These are phyloP conservation scores for Daedalea quercina DNA, from an alignment of 768 basidiomycete species.

Conservation along the genomic window DNA sequence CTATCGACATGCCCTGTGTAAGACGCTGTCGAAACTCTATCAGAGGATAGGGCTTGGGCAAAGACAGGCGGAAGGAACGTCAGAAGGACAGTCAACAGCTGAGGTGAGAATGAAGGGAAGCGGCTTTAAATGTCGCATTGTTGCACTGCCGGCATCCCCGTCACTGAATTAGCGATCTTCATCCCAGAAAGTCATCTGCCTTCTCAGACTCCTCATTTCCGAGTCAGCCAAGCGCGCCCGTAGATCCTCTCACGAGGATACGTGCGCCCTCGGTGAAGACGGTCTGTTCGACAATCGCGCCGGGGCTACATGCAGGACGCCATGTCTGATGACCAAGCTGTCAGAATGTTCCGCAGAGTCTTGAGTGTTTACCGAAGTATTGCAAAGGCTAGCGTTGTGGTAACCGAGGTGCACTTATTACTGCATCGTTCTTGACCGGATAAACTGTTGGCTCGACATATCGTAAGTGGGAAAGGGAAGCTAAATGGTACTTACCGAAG, in stretches of 20 bases:
- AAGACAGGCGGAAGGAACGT: not conserved
- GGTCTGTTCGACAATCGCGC: no score
- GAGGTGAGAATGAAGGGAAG: not conserved
- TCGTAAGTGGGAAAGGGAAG: no score
- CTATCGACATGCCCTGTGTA: not conserved
- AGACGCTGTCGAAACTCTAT: not conserved
- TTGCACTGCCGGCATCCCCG: not conserved
- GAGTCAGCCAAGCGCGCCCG: not conserved
- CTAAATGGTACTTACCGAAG: no score
- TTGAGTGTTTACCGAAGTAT: no score
- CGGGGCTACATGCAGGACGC: no score
- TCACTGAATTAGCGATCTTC: not conserved
- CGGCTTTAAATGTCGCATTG: not conserved
- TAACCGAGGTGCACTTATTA: no score
- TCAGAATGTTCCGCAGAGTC: no score
- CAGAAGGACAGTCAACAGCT: not conserved
- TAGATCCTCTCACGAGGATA: not conserved
- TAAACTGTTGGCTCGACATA: no score
- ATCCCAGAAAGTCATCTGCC: not conserved
- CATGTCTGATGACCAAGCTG: no score
- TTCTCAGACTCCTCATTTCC: not conserved
- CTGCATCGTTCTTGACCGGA: no score
- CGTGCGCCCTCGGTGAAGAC: not conserved
- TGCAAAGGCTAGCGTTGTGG: no score
- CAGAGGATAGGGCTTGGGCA: not conserved